Percentiles rank a stretch among this genome's conserved stretches.
Conservation (phyloP, 2,329 filamentous ascomycete species). For the Juglanconis oblonga region DNA sequence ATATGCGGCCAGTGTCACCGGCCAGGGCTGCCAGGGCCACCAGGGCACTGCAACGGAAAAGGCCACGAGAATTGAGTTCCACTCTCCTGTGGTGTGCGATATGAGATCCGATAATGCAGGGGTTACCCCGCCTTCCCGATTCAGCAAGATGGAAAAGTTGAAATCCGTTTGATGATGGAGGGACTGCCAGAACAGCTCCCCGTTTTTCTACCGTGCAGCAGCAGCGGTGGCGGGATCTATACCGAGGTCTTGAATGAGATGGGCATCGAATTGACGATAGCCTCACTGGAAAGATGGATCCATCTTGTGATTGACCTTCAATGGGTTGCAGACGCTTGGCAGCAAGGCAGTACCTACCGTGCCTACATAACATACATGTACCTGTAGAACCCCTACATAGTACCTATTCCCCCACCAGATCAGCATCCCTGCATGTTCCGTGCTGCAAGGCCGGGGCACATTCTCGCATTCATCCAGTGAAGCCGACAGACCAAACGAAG, state of each 20-base stretch:
- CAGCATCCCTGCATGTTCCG: background rate
- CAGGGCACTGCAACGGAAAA: background rate
- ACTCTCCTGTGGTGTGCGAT: background rate
- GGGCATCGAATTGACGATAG: no score
- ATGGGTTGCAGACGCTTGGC: no score
- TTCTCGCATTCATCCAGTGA: background rate
- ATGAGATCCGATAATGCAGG: background rate
- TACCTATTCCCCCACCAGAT: no score
- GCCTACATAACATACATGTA: no score
- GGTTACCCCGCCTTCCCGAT: constrained; percentile 2
- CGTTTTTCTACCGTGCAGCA: background rate
- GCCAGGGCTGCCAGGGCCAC: no score
- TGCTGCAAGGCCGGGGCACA: background rate
- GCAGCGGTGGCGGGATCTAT: background rate
- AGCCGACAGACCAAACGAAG: background rate
- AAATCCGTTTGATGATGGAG: background rate
- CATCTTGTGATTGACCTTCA: no score
- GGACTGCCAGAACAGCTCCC: background rate
- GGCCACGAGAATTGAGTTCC: background rate
- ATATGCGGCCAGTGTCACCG: no score
- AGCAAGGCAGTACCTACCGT: no score
- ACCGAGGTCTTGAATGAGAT: no score
- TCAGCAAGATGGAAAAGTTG: background rate
- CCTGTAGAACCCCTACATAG: no score
- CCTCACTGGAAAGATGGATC: no score